These are phyloP conservation scores for Neocatenulostroma microsporum DNA, from an alignment of 2,329 filamentous ascomycete genomes.

Conservation along the genomic window DNA sequence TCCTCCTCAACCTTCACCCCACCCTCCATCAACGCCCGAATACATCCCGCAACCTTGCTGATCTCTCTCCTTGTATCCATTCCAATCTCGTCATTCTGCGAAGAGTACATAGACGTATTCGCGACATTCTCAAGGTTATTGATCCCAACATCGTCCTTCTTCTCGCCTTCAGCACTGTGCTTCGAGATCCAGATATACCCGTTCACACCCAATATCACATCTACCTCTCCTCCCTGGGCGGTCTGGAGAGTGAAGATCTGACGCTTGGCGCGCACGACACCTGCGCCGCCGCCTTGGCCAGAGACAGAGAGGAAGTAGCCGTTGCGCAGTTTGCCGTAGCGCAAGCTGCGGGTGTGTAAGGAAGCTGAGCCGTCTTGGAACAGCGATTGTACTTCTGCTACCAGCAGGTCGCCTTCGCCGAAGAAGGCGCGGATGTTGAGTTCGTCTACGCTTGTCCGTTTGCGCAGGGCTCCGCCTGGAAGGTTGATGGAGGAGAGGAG, in stretches of 20 bases:
- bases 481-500: slow-evolving; percentile 88
- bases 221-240: slow-evolving; percentile 57
- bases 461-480: slow-evolving; percentile 83
- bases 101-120: slow-evolving; percentile 80
- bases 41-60: slow-evolving; percentile 69
- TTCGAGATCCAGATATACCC: slow-evolving; percentile 95
- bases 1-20: slow-evolving; percentile 85
- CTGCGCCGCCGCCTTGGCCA: slow-evolving; percentile 68
- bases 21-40: slow-evolving; percentile 73
- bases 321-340: slow-evolving; percentile 93
- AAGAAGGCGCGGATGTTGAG: slow-evolving; percentile 97
- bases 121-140: slow-evolving; percentile 84
- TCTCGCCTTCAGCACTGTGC: slow-evolving; percentile 47
- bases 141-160: slow-evolving; percentile 54
- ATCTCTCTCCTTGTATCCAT: slow-evolving; percentile 79
- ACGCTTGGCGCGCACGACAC: slow-evolving; percentile 72
- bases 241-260: slow-evolving; percentile 79
- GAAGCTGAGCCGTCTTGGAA: slow-evolving; percentile 78
- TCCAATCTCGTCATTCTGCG: slow-evolving; percentile 82
- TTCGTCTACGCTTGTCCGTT: slow-evolving; percentile 91
- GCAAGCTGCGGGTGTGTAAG: slow-evolving; percentile 80
- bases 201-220: slow-evolving; percentile 88
- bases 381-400: slow-evolving; percentile 89
- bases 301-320: slow-evolving; percentile 78
- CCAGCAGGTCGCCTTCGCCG: slow-evolving; percentile 83